These are phyloP conservation scores for Beauveria medogensis DNA, from an alignment of 2,329 filamentous ascomycete genomes.

Conservation along the genomic window DNA sequence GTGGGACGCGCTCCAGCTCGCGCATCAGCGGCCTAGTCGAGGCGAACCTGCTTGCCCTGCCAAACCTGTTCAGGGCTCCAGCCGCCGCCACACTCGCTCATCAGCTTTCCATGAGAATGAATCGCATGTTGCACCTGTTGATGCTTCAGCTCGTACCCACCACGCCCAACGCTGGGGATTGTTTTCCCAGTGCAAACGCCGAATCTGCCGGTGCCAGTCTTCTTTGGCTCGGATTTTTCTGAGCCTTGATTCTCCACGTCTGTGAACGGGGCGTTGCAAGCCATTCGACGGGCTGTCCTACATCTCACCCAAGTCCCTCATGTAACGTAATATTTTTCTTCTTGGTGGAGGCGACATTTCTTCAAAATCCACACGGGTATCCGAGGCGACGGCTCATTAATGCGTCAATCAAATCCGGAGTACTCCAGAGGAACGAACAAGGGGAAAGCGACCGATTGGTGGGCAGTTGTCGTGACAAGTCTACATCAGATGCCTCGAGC, in stretches of 20 bases:
- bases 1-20: conserved; percentile 7
- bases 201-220: background rate
- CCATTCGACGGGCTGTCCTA: no score
- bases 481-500: background rate
- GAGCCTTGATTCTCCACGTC: no score
- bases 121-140: background rate
- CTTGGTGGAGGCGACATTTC: background rate
- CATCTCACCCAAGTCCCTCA: background rate
- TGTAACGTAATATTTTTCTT: background rate
- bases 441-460: background rate
- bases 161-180: background rate
- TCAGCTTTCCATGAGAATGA: background rate
- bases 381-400: background rate
- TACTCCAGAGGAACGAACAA: background rate
- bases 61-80: background rate
- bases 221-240: background rate
- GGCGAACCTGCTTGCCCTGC: background rate
- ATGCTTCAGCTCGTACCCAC: conserved; percentile 2
- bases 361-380: background rate
- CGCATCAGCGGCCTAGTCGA: background rate
- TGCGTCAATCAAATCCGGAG: background rate
- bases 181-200: background rate
- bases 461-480: background rate
- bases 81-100: background rate
- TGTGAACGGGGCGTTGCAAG: no score